Evolutionary conservation across 2,329 filamentous ascomycete species (phyloP), one percentile per base, ranked within the genome.

Genomic region (Blastomyces parvus): DNA sequence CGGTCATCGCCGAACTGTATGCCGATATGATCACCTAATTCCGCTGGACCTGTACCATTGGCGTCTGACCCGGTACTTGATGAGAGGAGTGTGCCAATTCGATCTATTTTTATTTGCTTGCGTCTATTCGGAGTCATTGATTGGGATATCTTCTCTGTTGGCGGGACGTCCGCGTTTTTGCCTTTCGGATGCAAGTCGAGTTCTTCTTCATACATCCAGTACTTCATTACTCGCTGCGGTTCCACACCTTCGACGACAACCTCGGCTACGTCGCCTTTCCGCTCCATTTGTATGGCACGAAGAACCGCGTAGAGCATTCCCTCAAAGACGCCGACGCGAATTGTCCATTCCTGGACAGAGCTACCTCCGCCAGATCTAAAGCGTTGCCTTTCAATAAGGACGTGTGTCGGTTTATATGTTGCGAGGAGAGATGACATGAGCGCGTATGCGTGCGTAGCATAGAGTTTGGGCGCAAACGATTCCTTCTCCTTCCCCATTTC

Each of bases 321-420:
- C 73, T 95, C 90, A 27, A 95, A 82, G 69, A 88, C 87, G 67
- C 93, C 93, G 9, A 95, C 90, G 1, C 89, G 81, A 50, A 94
- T 73, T 2, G 90, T 93, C 90, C 90, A 95, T 74, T 95, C 89
- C 64, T 86, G 84, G 1, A 95, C 85, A 0, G 85, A 82, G 0
- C 83, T 77, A 0, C 78, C 81, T 9, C 88, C 84, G n/a, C 81
- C 82, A 2, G 85, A 86, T 2, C 90, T 86, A 63, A 80, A 86
- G 13, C 85, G 80, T 67, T 87, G 85, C 0, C 83, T 79, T 69
- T 87, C 85, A 63, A 95, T 91, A 1, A 94, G 78, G 38, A 95
- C 79, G 61, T 88, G 82, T 2, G 85, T 86, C 0, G 90, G 89
- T 0, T 79, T 73, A 62, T 86, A 80, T 0, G 72, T 66, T 17